Conservation (phyloP, 352 stramenopile species). For the Pythium oligandrum region DNA sequence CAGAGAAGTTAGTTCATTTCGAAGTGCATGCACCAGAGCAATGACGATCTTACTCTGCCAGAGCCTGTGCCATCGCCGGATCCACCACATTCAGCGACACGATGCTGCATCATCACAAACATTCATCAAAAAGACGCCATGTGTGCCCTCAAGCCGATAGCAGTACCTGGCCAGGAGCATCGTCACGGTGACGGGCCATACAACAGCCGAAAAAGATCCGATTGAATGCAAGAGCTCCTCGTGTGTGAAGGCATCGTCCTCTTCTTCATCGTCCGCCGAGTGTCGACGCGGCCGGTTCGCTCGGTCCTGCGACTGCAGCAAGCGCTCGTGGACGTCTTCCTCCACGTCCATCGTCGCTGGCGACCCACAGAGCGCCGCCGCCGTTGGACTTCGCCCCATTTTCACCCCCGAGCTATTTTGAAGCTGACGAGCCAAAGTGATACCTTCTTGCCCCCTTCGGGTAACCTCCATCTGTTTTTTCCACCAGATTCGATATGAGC, state of each 20-base stretch:
- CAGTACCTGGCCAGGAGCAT: constrained; percentile 77
- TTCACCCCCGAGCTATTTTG: too few species aligned
- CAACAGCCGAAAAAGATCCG: constrained; percentile 79
- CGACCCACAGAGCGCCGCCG: neutral
- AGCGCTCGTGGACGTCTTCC: constrained; percentile 37
- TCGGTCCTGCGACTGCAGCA: constrained; percentile 24
- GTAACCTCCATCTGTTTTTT: neutral
- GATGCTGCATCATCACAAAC: constrained; percentile 31
- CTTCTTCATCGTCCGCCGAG: constrained; percentile 12
- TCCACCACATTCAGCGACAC: constrained; percentile 82
- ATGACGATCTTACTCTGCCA: constrained; percentile 50
- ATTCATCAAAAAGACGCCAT: neutral
- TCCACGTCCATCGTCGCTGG: constrained; percentile 1
- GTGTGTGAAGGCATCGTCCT: constrained; percentile 54
- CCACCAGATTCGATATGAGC: neutral
- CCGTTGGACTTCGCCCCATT: neutral
- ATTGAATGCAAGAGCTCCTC: constrained; percentile 83
- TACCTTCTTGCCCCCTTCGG: too few species aligned
- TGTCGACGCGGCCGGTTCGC: neutral
- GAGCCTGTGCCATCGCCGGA: constrained; percentile 55
- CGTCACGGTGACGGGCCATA: constrained; percentile 72
- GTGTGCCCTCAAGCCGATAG: neutral
- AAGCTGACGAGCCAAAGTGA: neutral
- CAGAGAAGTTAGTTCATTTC: too few species aligned
- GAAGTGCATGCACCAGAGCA: too few species aligned